phyloP scores from a whole-genome alignment of 2,329 filamentous ascomycete species.

The Pezicula carpinea region DNA sequence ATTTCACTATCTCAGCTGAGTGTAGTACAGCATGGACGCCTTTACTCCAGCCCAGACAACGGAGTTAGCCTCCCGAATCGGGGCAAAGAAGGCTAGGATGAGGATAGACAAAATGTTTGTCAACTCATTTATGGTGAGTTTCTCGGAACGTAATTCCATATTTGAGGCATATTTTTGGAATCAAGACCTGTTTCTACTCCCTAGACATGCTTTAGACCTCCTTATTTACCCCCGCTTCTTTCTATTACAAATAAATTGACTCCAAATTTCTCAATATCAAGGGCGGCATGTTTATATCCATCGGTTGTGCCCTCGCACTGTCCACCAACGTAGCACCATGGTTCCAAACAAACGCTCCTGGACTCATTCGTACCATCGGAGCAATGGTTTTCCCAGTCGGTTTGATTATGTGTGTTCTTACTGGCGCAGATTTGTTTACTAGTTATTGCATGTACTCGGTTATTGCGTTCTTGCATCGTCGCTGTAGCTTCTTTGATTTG shows the following conservation, averaged over 20 bases:
- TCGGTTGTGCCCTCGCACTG: constrained; percentile 44
- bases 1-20: background rate
- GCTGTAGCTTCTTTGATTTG: constrained; percentile 29
- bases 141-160: too few relatives aligned
- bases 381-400: constrained; percentile 46
- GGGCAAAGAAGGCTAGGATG: constrained; percentile 47
- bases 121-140: constrained; percentile 43
- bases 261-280: too few relatives aligned
- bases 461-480: constrained; percentile 37
- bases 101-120: constrained; percentile 47
- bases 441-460: constrained; percentile 35
- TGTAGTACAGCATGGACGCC: constrained; percentile 27
- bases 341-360: constrained; percentile 44
- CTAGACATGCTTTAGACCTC: too few relatives aligned
- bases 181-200: too few relatives aligned
- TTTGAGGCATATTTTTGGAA: too few relatives aligned
- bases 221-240: too few relatives aligned
- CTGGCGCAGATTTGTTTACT: constrained; percentile 44
- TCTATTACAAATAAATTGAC: too few relatives aligned
- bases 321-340: constrained; percentile 41
- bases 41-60: constrained; percentile 45
- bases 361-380: constrained; percentile 39
- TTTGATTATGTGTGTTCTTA: constrained; percentile 43
- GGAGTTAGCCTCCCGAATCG: constrained; percentile 45
- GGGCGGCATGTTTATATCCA: constrained; percentile 47